These are phyloP conservation scores for Aspergillus biplanus DNA, from an alignment of 495 filamentous ascomycete species.

Conservation along the genomic window DNA sequence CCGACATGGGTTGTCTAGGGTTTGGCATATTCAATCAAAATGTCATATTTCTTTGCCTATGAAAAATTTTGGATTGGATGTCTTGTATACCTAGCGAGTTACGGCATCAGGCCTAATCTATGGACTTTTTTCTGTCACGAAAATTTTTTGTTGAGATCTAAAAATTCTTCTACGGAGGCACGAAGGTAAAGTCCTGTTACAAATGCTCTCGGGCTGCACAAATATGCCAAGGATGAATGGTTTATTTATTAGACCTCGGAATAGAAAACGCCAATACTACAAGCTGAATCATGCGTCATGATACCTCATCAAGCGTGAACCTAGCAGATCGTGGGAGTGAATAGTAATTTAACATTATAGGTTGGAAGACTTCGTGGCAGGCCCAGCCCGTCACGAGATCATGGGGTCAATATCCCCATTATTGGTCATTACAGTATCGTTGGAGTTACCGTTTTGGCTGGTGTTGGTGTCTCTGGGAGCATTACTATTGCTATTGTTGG, in stretches of 20 bases:
- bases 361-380: conserved; percentile 1
- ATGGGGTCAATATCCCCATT: conserved; percentile 60
- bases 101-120: too few species aligned
- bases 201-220: too few species aligned
- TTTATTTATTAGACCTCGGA: too few species aligned
- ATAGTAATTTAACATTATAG: conserved; percentile 1
- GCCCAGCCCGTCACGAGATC: conserved; percentile 48
- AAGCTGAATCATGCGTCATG: not conserved
- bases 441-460: conserved; percentile 33
- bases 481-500: conserved; percentile 37
- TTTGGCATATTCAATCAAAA: not conserved
- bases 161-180: too few species aligned
- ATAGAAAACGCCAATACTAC: not conserved
- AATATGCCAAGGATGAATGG: too few species aligned
- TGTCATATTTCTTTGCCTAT: not conserved
- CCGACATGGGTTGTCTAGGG: too few species aligned
- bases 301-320: not conserved
- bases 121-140: too few species aligned
- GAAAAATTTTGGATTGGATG: not conserved
- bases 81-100: not conserved
- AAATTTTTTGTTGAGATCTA: too few species aligned
- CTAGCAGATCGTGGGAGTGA: not conserved
- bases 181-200: too few species aligned
- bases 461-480: conserved; percentile 31
- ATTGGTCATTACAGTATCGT: conserved; percentile 50